A percentile compares a stretch with the other conserved stretches of the same genome.
phyloP scores from a whole-genome alignment of 176 grass and related monocot genomes.

The Hsuehochloa calcarea region DNA sequence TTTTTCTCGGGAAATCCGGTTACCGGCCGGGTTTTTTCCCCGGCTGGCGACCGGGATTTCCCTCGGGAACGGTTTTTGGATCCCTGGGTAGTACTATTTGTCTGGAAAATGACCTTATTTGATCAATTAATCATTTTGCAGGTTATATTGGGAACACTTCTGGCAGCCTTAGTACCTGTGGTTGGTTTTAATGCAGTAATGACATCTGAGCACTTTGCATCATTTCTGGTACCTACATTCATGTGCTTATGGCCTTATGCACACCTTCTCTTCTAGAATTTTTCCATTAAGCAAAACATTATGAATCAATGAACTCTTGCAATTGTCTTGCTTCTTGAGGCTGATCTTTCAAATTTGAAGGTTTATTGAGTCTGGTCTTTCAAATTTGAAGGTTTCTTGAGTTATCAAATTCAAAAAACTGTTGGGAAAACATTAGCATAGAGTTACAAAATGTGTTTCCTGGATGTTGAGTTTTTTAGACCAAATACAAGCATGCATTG shows the following conservation, averaged over 20 bases:
- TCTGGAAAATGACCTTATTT: background rate
- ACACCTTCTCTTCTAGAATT: slow-evolving; percentile 27
- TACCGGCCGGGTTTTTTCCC: too few species aligned
- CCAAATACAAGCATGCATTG: background rate
- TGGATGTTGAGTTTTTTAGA: slow-evolving; percentile 5
- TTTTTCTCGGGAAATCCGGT: too few species aligned
- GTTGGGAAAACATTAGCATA: background rate
- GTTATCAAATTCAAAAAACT: background rate
- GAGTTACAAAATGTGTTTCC: background rate
- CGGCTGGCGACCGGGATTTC: too few species aligned
- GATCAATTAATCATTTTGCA: slow-evolving; percentile 38
- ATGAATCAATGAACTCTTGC: background rate
- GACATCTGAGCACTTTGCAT: slow-evolving; percentile 99
- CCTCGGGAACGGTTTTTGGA: too few species aligned
- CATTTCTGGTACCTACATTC: slow-evolving; percentile 76
- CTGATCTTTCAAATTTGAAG: background rate
- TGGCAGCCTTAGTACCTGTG: slow-evolving; percentile 94
- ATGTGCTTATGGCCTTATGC: slow-evolving; percentile 19
- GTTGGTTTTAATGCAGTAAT: slow-evolving; percentile 99
- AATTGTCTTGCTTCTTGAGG: background rate
- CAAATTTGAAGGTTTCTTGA: background rate
- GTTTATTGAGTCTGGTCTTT: background rate
- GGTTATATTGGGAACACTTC: slow-evolving; percentile 96
- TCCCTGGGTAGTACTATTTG: background rate
- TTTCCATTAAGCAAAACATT: slow-evolving; percentile 21